Percentiles rank a stretch among this genome's conserved stretches.
phyloP scores from a whole-genome alignment of 192 early-diverging fungal genomes.

The Coemansia sp. region DNA sequence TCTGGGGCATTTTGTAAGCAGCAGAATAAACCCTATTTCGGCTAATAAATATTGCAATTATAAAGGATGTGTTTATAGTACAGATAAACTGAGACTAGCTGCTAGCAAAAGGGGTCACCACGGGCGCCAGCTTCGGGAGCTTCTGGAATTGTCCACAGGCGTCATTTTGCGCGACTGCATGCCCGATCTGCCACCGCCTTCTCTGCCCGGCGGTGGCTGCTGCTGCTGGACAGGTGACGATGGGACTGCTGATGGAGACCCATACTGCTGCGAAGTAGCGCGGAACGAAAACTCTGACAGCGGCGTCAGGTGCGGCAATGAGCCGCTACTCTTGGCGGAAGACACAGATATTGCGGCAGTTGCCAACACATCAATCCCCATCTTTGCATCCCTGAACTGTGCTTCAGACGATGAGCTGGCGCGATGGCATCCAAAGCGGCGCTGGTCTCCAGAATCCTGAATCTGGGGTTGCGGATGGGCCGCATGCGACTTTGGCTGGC shows the following conservation, averaged over 20 bases:
- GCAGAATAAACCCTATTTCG: too few relatives aligned
- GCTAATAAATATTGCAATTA: too few relatives aligned
- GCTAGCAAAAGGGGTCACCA: constrained; percentile 20
- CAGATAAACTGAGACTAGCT: neutral
- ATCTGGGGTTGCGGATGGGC: neutral
- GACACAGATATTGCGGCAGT: constrained; percentile 50
- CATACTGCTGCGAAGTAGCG: constrained; percentile 15
- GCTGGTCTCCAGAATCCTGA: neutral
- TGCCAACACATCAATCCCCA: constrained; percentile 49
- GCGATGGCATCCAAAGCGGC: constrained; percentile 4
- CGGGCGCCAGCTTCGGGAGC: constrained; percentile 32
- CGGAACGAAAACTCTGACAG: constrained; percentile 39
- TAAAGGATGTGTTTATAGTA: neutral
- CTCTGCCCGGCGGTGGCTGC: constrained; percentile 8
- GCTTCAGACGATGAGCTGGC: constrained; percentile 17
- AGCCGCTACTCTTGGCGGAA: constrained; percentile 22
- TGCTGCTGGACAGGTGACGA: constrained; percentile 1
- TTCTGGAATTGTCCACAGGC: constrained; percentile 13
- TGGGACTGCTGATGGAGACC: constrained; percentile 12
- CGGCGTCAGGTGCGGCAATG: constrained; percentile 51
- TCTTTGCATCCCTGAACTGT: constrained; percentile 36
- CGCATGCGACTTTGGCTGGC: neutral
- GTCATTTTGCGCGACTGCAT: constrained; percentile 23
- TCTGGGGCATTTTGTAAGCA: constrained; percentile 9
- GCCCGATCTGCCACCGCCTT: neutral